phyloP scores from a whole-genome alignment of 495 filamentous ascomycete genomes.

The Podospora fimiseda region DNA sequence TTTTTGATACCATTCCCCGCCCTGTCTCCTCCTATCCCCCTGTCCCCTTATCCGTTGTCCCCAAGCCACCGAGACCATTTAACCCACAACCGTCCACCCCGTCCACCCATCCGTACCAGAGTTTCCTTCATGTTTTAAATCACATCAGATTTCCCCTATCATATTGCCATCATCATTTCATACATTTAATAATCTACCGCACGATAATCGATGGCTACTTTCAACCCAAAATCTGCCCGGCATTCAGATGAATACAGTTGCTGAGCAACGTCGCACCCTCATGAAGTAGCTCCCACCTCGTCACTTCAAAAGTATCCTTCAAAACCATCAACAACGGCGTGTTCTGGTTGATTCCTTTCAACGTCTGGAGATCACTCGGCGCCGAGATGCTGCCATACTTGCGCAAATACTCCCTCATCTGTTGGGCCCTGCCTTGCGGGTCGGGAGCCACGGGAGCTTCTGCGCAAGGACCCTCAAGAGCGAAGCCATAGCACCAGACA shows the following conservation, averaged over 20 bases:
- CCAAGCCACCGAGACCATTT: too few species aligned
- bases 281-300: slow-evolving; percentile 85
- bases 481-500: slow-evolving; percentile 93
- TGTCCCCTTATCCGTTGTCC: too few species aligned
- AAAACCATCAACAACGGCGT: slow-evolving; percentile 77
- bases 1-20: too few species aligned
- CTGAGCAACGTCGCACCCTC: slow-evolving; percentile 76
- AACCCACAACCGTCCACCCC: too few species aligned
- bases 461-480: slow-evolving; percentile 71
- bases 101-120: too few species aligned
- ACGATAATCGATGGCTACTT: slow-evolving; percentile 52
- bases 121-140: too few species aligned
- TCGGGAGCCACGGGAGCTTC: slow-evolving; percentile 42
- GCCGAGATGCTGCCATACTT: slow-evolving; percentile 67
- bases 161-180: too few species aligned
- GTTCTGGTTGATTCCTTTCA: slow-evolving; percentile 75
- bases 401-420: slow-evolving; percentile 75
- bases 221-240: slow-evolving; percentile 33
- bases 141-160: too few species aligned
- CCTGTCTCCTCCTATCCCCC: too few species aligned
- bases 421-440: slow-evolving; percentile 57
- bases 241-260: slow-evolving; percentile 62
- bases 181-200: too few species aligned
- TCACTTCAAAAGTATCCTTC: slow-evolving; percentile 70
- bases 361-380: slow-evolving; percentile 71